A percentile compares a stretch with the other conserved stretches of the same genome.
Evolutionary conservation across 208 protist genomes (phyloP).

Genomic region (Herpetomonas samuelpessoai): DNA sequence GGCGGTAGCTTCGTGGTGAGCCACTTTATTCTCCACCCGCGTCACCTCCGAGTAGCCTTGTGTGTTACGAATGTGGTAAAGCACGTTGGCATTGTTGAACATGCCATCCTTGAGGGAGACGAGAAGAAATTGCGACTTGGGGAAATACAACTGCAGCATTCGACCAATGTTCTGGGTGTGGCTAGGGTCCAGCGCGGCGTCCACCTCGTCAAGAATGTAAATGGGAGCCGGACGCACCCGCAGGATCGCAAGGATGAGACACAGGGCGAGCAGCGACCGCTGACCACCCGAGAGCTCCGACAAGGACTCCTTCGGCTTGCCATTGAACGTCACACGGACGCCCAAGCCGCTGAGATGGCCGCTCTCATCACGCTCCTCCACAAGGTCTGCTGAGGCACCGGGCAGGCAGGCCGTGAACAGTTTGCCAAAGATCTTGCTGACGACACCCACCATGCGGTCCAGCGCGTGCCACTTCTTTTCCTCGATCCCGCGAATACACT

Average conservation of each 20-base stretch:
- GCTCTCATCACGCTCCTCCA: constrained; percentile 80
- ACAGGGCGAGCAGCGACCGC: constrained; percentile 98
- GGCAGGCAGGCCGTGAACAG: constrained; percentile 98
- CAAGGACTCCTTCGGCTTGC: constrained; percentile 97
- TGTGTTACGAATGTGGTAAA: constrained; percentile 97
- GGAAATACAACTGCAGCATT: constrained; percentile 98
- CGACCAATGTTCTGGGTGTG: constrained; percentile 99
- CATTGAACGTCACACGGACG: constrained; percentile 97
- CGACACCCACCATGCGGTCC: constrained; percentile 94
- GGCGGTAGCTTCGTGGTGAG: no score
- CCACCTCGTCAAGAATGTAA: constrained; percentile 99
- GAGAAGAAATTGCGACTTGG: constrained; percentile 98
- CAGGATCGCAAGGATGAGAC: constrained; percentile 98
- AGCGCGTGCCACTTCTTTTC: constrained; percentile 98
- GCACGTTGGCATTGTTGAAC: constrained; percentile 99
- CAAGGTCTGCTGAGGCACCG: constrained; percentile 90
- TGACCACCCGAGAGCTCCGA: constrained; percentile 99
- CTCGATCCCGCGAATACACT: constrained; percentile 97
- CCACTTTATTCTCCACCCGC: constrained; percentile 51
- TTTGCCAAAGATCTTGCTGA: constrained; percentile 95
- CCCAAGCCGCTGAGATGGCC: constrained; percentile 90
- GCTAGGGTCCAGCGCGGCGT: constrained; percentile 99
- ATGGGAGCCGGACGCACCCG: constrained; percentile 99
- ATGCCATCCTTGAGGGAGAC: constrained; percentile 99
- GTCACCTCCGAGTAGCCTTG: constrained; percentile 87